These are phyloP conservation scores for Phytopythium mirpurense DNA, from an alignment of 352 stramenopile species.

Conservation along the genomic window DNA sequence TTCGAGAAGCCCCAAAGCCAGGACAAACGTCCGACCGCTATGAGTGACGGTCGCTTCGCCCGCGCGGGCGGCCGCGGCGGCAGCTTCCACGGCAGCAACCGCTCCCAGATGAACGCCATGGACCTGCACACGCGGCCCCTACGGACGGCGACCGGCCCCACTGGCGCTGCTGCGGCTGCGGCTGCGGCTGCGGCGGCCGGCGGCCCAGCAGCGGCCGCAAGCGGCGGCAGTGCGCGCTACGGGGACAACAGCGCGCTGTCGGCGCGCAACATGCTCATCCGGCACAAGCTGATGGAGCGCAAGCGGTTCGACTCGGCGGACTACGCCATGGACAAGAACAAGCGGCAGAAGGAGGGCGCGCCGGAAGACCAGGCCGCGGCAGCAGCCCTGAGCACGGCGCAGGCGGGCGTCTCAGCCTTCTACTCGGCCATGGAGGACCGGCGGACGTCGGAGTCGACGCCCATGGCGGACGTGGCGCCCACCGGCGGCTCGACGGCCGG, in stretches of 20 bases:
- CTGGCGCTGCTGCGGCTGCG: neutral
- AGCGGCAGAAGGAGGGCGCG: constrained; percentile 6
- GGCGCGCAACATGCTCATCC: constrained; percentile 75
- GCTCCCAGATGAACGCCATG: constrained; percentile 39
- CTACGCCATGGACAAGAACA: constrained; percentile 65
- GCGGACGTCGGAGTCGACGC: neutral
- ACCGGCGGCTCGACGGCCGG: neutral
- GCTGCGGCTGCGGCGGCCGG: neutral
- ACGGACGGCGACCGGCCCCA: constrained; percentile 1
- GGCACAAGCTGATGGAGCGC: constrained; percentile 59
- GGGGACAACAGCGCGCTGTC: constrained; percentile 48
- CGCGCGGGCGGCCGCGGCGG: constrained; percentile 11
- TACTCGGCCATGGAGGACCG: constrained; percentile 31
- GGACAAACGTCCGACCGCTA: neutral
- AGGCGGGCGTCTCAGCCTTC: constrained; percentile 37
- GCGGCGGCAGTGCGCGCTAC: neutral
- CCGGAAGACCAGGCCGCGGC: constrained; percentile 5
- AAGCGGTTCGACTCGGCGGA: constrained; percentile 85
- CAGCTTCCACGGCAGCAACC: constrained; percentile 30
- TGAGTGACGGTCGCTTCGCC: constrained; percentile 1
- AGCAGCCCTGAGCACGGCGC: constrained; percentile 10
- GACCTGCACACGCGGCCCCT: constrained; percentile 35
- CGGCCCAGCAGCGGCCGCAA: too few species aligned
- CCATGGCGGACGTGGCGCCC: neutral
- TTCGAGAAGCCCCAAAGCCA: too few species aligned